These are phyloP conservation scores for Eimeria sp. DNA, from an alignment of 169 alveolate genomes.

Conservation along the genomic window DNA sequence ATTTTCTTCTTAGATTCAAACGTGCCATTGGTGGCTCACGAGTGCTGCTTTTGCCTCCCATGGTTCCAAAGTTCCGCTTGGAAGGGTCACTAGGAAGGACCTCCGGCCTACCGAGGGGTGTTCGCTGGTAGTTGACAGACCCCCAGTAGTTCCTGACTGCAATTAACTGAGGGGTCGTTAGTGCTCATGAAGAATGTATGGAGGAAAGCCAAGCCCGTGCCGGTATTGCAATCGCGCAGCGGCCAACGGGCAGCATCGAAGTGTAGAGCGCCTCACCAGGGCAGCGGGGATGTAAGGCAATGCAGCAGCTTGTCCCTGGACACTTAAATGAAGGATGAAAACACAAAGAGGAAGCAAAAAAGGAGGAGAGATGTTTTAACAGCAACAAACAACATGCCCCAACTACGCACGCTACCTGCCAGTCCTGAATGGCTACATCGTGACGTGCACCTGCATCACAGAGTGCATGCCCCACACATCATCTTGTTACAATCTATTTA, in stretches of 20 bases:
- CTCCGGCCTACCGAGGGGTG: constrained; percentile 3
- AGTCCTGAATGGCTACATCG: constrained; percentile 19
- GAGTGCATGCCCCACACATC: constrained; percentile 30
- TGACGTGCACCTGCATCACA: neutral
- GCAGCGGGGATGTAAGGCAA: neutral
- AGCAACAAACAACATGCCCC: neutral
- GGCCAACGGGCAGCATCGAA: constrained; percentile 5
- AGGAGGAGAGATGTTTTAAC: neutral
- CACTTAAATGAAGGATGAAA: neutral
- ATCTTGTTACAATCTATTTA: neutral
- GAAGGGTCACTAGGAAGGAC: constrained; percentile 33
- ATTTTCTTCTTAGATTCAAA: neutral
- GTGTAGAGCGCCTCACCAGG: neutral
- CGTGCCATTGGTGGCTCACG: neutral
- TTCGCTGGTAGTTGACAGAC: neutral
- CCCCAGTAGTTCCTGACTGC: neutral
- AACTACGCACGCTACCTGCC: constrained; percentile 14
- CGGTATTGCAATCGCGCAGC: neutral
- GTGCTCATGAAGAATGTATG: neutral
- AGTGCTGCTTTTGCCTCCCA: constrained; percentile 75
- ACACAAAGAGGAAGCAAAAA: neutral
- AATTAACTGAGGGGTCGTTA: neutral
- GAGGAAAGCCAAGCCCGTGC: neutral
- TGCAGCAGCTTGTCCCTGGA: neutral
- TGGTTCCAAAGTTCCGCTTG: constrained; percentile 22